Evolutionary conservation across 768 basidiomycete genomes (phyloP), one percentile per base, ranked within the genome.

Genomic region (Nevesoporus exiguus): DNA sequence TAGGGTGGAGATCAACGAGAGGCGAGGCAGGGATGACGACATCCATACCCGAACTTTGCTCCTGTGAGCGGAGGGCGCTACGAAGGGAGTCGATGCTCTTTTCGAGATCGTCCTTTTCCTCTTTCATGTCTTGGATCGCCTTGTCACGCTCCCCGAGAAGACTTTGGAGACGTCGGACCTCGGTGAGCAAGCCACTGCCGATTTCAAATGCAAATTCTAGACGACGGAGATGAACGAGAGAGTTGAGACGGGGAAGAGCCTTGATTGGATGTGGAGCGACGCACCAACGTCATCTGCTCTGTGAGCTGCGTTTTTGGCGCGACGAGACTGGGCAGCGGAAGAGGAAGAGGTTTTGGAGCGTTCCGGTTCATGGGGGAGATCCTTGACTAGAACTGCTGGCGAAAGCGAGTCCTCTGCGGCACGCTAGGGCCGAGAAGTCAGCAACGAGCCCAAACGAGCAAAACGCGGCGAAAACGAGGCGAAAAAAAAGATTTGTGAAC

Each of bases 141-240:
- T 93, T 93, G 72, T 98, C 95, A 49, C 93, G 83, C 72, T 98
- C 96, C 15, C 82, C 88, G 39, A 98, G 82, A 54, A 98, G 79
- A 54, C 87, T 88, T 66, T 98, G 96, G 37, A 98, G 77, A 39
- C 96, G 80, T 42, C 95, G 80, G 43, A 98, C 93, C 74, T 98
- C 96, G 8, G 88, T 88, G 29, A 98, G 77, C 47, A 98, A 76
- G 13, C 89, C 89, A 59, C 91, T 94, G 7, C 96, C 95, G 52
- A 98, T 98, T 76, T 98, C 96, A 63, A 97, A 95, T 37, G 96
- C 96, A 62, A 98, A 98, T 76, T 97, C 96, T 90, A 74, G 66
- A 65, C 61, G 59, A 51, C 55, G 64, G 57, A 60, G 7, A 62
- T 66, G 51, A 65, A 56, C 45, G 51, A 19, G 46, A 36, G 58